Evolutionary conservation across 768 basidiomycete genomes (phyloP).

Genomic region (Leccinum incarnatum): DNA sequence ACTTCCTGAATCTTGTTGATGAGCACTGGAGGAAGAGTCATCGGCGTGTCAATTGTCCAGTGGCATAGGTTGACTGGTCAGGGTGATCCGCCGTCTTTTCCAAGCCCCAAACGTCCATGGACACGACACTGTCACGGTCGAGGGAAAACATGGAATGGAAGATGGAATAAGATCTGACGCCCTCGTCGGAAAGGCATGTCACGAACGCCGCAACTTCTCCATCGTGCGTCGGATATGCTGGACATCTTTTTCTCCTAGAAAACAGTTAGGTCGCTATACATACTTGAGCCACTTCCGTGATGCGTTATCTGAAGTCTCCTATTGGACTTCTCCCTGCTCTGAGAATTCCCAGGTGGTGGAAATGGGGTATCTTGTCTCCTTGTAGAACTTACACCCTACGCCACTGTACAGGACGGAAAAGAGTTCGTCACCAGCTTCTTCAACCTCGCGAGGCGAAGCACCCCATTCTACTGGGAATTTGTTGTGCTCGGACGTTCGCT

Average conservation of each 20-base stretch:
- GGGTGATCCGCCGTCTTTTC: conserved; percentile 1
- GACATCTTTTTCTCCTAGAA: conserved; percentile 41
- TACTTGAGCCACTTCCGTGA: conserved; percentile 34
- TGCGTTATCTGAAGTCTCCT: conserved; percentile 3
- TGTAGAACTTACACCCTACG: conserved; percentile 43
- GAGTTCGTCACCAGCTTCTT: conserved; percentile 34
- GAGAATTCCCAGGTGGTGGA: conserved; percentile 40
- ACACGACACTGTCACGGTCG: not conserved
- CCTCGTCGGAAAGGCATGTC: conserved; percentile 41
- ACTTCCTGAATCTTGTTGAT: conserved; percentile 32
- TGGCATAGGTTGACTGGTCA: conserved; percentile 30
- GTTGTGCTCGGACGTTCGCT: conserved; percentile 20
- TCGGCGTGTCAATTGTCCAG: conserved; percentile 41
- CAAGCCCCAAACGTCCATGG: conserved; percentile 15
- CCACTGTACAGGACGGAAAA: conserved; percentile 56
- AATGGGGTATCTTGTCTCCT: conserved; percentile 26
- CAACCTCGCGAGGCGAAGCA: conserved; percentile 34
- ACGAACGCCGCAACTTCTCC: conserved; percentile 19
- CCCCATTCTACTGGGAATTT: conserved; percentile 42
- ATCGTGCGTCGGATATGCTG: conserved; percentile 34
- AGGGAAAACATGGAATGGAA: conserved; percentile 25
- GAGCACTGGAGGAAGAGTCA: conserved; percentile 31
- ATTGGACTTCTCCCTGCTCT: conserved; percentile 1
- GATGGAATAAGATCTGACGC: conserved; percentile 45
- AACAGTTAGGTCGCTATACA: conserved; percentile 25